phyloP scores from a whole-genome alignment of 1,139 yeast species.

The Yamadazyma dushanensis region DNA sequence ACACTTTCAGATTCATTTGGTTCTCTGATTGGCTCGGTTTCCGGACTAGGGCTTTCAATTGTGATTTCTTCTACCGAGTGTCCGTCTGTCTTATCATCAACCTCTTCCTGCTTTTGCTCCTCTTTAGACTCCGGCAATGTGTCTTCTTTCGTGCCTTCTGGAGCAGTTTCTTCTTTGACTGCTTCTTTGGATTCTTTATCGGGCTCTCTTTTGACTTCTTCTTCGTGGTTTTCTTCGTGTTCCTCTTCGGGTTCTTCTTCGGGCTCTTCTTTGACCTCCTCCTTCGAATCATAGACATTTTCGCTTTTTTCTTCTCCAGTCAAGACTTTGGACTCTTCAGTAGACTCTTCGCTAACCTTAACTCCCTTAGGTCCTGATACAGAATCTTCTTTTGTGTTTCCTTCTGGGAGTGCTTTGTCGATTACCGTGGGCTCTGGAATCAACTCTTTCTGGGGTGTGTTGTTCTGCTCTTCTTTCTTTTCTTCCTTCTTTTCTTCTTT shows the following conservation, averaged over 20 bases:
- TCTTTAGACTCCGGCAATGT: no score
- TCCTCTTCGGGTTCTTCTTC: slow-evolving; percentile 1
- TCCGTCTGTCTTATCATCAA: slow-evolving; percentile 8
- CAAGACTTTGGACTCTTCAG: neutral
- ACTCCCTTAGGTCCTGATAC: neutral
- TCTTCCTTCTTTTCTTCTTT: neutral
- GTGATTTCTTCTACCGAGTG: slow-evolving; percentile 5
- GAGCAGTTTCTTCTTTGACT: slow-evolving; percentile 2
- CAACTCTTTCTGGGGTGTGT: slow-evolving; percentile 3
- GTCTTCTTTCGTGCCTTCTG: slow-evolving; percentile 4
- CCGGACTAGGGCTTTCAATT: neutral
- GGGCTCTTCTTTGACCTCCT: slow-evolving; percentile 1
- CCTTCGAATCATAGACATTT: neutral
- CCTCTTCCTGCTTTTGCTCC: slow-evolving; percentile 6
- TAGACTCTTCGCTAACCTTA: neutral
- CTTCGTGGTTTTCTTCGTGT: slow-evolving; percentile 1
- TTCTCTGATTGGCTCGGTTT: no score
- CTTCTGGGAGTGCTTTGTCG: slow-evolving; percentile 2
- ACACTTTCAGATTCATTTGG: no score
- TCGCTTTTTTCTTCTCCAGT: neutral
- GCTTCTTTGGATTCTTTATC: slow-evolving; percentile 3
- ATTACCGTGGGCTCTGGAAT: neutral
- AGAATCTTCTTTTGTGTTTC: slow-evolving; percentile 4
- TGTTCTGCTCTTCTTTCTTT: neutral
- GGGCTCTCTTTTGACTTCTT: no score